Evolutionary conservation across 2,329 filamentous ascomycete species (phyloP).

Genomic region (Sporothrix pseudoabietina): DNA sequence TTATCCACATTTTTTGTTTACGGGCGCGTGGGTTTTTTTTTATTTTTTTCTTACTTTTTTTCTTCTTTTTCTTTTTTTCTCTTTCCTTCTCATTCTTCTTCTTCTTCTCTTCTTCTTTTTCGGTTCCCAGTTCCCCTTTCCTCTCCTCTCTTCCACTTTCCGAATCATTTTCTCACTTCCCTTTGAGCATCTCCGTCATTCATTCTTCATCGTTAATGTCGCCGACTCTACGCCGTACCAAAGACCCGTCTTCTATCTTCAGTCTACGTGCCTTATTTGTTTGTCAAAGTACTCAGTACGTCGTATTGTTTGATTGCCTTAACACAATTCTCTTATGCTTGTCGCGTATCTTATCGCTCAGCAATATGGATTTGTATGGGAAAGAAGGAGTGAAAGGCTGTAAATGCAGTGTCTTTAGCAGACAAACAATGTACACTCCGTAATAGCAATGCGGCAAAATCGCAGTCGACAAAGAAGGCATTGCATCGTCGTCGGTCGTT

Average conservation of each 20-base stretch:
- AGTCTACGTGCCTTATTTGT: neutral
- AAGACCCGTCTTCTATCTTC: neutral
- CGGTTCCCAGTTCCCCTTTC: too few relatives aligned
- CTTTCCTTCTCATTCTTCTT: neutral
- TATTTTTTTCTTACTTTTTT: neutral
- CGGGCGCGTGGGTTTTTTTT: neutral
- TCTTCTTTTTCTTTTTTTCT: neutral
- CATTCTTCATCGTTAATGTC: neutral
- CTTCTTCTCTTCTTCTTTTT: neutral
- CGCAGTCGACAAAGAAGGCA: neutral
- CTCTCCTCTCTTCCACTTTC: neutral
- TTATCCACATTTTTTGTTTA: slow-evolving; percentile 22
- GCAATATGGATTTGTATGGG: neutral
- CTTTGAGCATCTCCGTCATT: neutral
- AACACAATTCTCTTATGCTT: neutral
- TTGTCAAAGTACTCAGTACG: neutral
- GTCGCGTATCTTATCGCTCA: slow-evolving; percentile 19
- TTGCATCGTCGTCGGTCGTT: neutral
- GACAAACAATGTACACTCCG: neutral
- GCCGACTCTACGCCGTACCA: too few relatives aligned
- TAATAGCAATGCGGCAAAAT: slow-evolving; percentile 1
- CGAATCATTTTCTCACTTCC: neutral
- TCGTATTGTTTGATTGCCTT: neutral
- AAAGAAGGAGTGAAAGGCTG: neutral
- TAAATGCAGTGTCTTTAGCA: neutral